phyloP scores from a whole-genome alignment of 805 yeast species.

The Candida argentea region DNA sequence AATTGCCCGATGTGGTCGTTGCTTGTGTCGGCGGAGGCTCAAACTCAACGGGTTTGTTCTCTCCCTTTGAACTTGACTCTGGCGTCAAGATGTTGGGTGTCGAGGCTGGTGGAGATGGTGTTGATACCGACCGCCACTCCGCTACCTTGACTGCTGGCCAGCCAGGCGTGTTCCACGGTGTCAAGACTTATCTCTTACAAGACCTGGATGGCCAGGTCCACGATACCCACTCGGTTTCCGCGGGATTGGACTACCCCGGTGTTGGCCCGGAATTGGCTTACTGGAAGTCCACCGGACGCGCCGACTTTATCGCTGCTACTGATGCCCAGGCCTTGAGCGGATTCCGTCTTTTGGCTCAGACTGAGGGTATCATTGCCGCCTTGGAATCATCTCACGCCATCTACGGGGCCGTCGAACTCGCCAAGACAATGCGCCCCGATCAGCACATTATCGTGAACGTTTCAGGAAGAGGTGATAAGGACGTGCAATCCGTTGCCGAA shows the following conservation, averaged over 20 bases:
- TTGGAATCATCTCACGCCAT: slow-evolving; percentile 96
- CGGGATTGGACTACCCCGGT: slow-evolving; percentile 98
- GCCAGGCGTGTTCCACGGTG: slow-evolving; percentile 98
- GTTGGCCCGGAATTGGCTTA: slow-evolving; percentile 96
- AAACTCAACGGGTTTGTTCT: slow-evolving; percentile 91
- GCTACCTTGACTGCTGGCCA: slow-evolving; percentile 93
- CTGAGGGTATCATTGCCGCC: slow-evolving; percentile 98
- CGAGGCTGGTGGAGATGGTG: slow-evolving; percentile 98
- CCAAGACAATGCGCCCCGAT: slow-evolving; percentile 69
- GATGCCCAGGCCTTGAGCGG: slow-evolving; percentile 94
- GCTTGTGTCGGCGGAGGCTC: slow-evolving; percentile 99
- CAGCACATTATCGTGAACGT: slow-evolving; percentile 79
- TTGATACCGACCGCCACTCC: slow-evolving; percentile 80
- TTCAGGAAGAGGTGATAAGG: slow-evolving; percentile 99
- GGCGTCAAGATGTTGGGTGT: slow-evolving; percentile 81
- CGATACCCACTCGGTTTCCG: slow-evolving; percentile 96
- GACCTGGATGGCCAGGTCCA: slow-evolving; percentile 90
- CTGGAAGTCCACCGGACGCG: slow-evolving; percentile 94
- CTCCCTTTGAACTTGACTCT: slow-evolving; percentile 79
- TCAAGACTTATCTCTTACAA: slow-evolving; percentile 86
- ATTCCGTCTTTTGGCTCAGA: slow-evolving; percentile 76
- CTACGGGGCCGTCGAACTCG: slow-evolving; percentile 80
- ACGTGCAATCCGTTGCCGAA: slow-evolving; percentile 96
- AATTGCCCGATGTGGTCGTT: slow-evolving; percentile 84
- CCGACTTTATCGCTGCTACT: slow-evolving; percentile 81